Base-by-base conservation (phyloP, 2,329 filamentous ascomycete species). In the Ceratocystis ficicola region DNA sequence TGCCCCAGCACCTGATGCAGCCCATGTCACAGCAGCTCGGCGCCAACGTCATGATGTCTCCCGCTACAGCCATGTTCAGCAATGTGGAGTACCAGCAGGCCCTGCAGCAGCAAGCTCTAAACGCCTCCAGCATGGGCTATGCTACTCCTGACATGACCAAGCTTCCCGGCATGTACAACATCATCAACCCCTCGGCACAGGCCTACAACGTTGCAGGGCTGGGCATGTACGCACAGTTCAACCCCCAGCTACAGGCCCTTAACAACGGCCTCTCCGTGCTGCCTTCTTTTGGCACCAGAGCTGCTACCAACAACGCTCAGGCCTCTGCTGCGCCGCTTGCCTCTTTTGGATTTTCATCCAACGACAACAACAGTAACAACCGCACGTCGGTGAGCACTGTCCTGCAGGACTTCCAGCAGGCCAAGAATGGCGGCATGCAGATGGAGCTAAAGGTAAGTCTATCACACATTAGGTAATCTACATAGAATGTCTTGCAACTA, bases 331-430 rank as follows among this genome's bases (percentile, higher is more conserved):
- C 32, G 3, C 32, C 62, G 0, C 25, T 52, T 5, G 17, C 32
- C 3, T 44, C n/a, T 20, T 59, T 65, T 36, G 55, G 28, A 44
- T 44, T 25, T 28, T 10, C n/a, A 5, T 62, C 64, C 2, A 48
- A 63, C 64, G 50, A 48, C 63, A 65, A 41, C 46, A 44, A 17
- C 22, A 83, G 89, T 71, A 7, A 15, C 36, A 41, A 15, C 36
- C 10, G 3, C 36, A 15, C 64, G 1, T 30, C 44, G 8, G 60
- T 62, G 5, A 95, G 90, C 73, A 76, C 80, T 15, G 76, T 92
- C 7, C 79, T 96, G 1, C 87, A 92, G 68, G 89, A 95, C 36
- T 96, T 95, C 75, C 85, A 88, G 52, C 80, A 81, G 10, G 88
- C 86, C 71, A 82, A 81, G 70, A 95, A 91, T 74, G 83, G 83